A percentile compares a stretch with the other conserved stretches of the same genome.
phyloP scores from a whole-genome alignment of 768 basidiomycete species.

The Infundibulicybe gibba region DNA sequence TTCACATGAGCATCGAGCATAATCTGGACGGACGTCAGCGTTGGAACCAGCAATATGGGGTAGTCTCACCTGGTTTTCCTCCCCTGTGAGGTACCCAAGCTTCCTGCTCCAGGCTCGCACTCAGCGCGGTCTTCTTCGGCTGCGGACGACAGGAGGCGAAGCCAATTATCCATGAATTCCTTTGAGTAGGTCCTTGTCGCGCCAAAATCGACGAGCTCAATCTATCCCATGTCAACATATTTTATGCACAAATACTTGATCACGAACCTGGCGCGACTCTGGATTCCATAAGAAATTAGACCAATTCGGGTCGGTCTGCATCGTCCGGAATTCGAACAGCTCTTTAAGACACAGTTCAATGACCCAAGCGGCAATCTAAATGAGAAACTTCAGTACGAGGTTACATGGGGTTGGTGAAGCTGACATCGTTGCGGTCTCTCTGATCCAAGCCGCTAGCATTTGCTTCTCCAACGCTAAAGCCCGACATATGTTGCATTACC shows the following conservation, averaged over 20 bases:
- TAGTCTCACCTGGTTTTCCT: conserved; percentile 70
- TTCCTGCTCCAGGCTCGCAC: conserved; percentile 73
- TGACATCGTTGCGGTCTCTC: conserved; percentile 69
- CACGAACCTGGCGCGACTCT: conserved; percentile 51
- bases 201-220: conserved; percentile 94
- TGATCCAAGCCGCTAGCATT: conserved; percentile 53
- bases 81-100: conserved; percentile 87
- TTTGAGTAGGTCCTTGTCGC: conserved; percentile 85
- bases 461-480: conserved; percentile 74
- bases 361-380: conserved; percentile 78
- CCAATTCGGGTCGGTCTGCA: conserved; percentile 99
- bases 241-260: not conserved
- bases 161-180: conserved; percentile 88
- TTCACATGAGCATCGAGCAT: conserved; percentile 87
- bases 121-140: conserved; percentile 59
- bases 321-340: conserved; percentile 84
- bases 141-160: conserved; percentile 78
- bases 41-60: not conserved
- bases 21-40: conserved; percentile 33
- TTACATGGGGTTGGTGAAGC: conserved; percentile 5
- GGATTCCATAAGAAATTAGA: conserved; percentile 93
- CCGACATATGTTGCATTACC: conserved; percentile 85
- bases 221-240: conserved; percentile 27
- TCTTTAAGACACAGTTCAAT: conserved; percentile 87
- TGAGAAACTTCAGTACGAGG: not conserved